Conservation (phyloP, 352 stramenopile genomes). For the Phytophthora ohioensis region DNA sequence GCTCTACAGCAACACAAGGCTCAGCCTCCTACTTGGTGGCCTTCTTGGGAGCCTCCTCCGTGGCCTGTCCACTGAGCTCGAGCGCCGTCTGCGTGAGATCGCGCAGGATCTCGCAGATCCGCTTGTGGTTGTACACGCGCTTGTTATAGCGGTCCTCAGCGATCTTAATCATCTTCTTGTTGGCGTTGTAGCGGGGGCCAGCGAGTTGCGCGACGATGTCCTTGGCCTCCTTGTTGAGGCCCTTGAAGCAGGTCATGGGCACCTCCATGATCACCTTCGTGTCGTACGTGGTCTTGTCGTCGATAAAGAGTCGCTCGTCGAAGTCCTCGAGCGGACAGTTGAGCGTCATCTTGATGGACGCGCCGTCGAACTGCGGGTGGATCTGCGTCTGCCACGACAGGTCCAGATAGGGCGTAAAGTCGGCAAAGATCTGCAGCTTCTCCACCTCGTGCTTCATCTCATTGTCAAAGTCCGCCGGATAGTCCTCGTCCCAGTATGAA, state of each 20-base stretch:
- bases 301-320: conserved; percentile 80
- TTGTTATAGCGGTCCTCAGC: conserved; percentile 81
- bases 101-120: conserved; percentile 82
- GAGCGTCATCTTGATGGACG: conserved; percentile 72
- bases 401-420: conserved; percentile 81
- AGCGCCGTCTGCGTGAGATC: conserved; percentile 79
- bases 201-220: conserved; percentile 75
- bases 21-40: conserved; percentile 18
- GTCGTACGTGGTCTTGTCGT: conserved; percentile 84
- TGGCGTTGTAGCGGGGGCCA: conserved; percentile 77
- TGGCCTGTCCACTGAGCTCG: conserved; percentile 58
- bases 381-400: conserved; percentile 84
- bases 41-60: conserved; percentile 32
- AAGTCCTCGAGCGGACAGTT: conserved; percentile 86
- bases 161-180: conserved; percentile 85
- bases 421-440: conserved; percentile 84
- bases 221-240: conserved; percentile 56
- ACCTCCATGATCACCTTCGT: conserved; percentile 87
- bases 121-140: conserved; percentile 88
- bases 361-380: conserved; percentile 77
- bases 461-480: conserved; percentile 73
- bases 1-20: conserved; percentile 2
- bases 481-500: conserved; percentile 82
- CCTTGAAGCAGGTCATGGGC: conserved; percentile 69
- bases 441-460: conserved; percentile 90